Base-by-base conservation (phyloP, 305 asterid species). In the Fraxinus angustifolia region DNA sequence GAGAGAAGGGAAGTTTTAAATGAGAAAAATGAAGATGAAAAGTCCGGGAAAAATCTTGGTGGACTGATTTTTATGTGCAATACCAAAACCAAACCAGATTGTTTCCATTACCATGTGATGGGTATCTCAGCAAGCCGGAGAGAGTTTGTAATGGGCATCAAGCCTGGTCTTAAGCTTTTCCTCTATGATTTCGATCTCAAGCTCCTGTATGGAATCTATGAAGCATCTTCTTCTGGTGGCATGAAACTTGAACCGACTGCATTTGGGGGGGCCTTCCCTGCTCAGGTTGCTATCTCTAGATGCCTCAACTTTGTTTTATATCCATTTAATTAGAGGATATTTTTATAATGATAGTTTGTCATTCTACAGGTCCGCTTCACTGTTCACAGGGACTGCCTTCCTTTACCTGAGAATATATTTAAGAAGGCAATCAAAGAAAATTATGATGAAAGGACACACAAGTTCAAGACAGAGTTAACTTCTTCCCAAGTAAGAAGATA, bases 61-160 rank as follows among this genome's bases (percentile, higher is more conserved):
- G 99, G 99, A 50, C 62, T 91, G 87, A 95, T 95, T 76, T 95
- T 93, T 82, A 91, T 95, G 97, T 95, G 98, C 87, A 95, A 89
- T 81, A 85, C 91, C 34, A 93, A 90, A 90, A 95, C 99, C 42
- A 95, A 95, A 86, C 97, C 97, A 6, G 99, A 91, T 87, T 95
- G 98, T 91, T 91, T 95, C 68, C 85, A 70, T 76, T 93, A 91
- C 88, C 84, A 78, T 65, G 82, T 95, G 56, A 90, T 95, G 98
- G 99, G 99, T 84, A 91, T 93, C 81, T 83, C 99, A 2, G 84
- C 82, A n/a, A 86, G 78, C 88, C 88, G 89, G 88, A 91, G 89
- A 84, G 95, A 90, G 45, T 82, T 90, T 48, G 94, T 95, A 82
- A 84, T 90, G 93, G 87, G 79, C 78, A 87, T 95, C 86, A 88